phyloP scores from a whole-genome alignment of 805 yeast species.

The Spathaspora hagerdaliae region DNA sequence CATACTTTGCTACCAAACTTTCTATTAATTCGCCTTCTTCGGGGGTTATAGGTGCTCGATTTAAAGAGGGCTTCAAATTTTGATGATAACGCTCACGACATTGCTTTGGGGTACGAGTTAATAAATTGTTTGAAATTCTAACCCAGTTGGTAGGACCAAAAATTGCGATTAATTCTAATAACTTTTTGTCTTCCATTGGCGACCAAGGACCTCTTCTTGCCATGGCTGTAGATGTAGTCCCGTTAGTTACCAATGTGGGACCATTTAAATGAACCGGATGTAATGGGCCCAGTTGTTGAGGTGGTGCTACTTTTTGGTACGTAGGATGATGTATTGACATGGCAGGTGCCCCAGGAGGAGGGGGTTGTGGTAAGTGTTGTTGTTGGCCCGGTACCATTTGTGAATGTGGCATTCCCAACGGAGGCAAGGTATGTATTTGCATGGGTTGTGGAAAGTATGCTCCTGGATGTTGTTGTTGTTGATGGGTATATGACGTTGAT shows the following conservation, averaged over 20 bases:
- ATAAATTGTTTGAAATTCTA: constrained; percentile 66
- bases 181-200: constrained; percentile 72
- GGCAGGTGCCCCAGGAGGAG: background rate
- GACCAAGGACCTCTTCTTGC: constrained; percentile 84
- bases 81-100: constrained; percentile 91
- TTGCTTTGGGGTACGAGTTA: constrained; percentile 83
- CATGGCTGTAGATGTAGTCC: constrained; percentile 8
- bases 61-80: constrained; percentile 79
- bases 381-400: background rate
- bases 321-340: background rate
- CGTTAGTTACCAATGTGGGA: constrained; percentile 2
- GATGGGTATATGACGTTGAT: background rate
- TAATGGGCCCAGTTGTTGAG: background rate
- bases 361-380: background rate
- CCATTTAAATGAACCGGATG: background rate
- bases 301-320: background rate
- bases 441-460: background rate
- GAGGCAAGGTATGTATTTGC: constrained; percentile 2
- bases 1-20: constrained; percentile 70
- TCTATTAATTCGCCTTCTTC: constrained; percentile 85
- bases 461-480: constrained; percentile 2
- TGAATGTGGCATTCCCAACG: constrained; percentile 1
- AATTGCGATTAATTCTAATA: constrained; percentile 62
- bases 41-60: constrained; percentile 75
- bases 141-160: constrained; percentile 91